Evolutionary conservation across 352 stramenopile genomes (phyloP).

Genomic region (Pythium myriotylum): DNA sequence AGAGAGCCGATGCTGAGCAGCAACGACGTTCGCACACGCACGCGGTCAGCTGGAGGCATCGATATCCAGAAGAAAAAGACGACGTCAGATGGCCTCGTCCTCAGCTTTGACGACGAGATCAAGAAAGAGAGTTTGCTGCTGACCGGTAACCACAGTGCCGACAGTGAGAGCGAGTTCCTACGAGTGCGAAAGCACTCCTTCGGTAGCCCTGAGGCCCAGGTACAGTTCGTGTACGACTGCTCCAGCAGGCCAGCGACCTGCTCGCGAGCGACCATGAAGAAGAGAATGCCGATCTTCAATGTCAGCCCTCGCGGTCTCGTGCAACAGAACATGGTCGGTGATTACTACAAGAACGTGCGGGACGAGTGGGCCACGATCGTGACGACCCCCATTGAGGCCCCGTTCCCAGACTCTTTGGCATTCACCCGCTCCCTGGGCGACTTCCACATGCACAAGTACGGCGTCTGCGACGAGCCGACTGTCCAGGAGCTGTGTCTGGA

Average conservation of each 20-base stretch:
- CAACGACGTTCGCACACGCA: slow-evolving; percentile 28
- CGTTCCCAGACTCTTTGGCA: slow-evolving; percentile 81
- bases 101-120: slow-evolving; percentile 25
- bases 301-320: slow-evolving; percentile 39
- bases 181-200: slow-evolving; percentile 47
- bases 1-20: slow-evolving; percentile 26
- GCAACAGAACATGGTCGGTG: slow-evolving; percentile 40
- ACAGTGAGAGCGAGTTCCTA: slow-evolving; percentile 75
- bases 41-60: slow-evolving; percentile 6
- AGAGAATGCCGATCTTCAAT: slow-evolving; percentile 44
- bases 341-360: slow-evolving; percentile 92
- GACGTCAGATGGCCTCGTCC: slow-evolving; percentile 3
- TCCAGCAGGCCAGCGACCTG: slow-evolving; percentile 11
- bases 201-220: slow-evolving; percentile 30
- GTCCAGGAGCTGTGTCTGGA: slow-evolving; percentile 59
- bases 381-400: slow-evolving; percentile 57
- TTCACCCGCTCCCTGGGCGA: slow-evolving; percentile 90
- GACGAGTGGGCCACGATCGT: slow-evolving; percentile 91
- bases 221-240: slow-evolving; percentile 90
- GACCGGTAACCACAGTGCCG: slow-evolving; percentile 83
- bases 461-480: slow-evolving; percentile 66
- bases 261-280: slow-evolving; percentile 13
- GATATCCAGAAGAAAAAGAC: slow-evolving; percentile 3
- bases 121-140: slow-evolving; percentile 50
- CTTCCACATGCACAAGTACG: slow-evolving; percentile 88